phyloP scores from a whole-genome alignment of 2,329 filamentous ascomycete genomes.

The Ascochyta koolunga region DNA sequence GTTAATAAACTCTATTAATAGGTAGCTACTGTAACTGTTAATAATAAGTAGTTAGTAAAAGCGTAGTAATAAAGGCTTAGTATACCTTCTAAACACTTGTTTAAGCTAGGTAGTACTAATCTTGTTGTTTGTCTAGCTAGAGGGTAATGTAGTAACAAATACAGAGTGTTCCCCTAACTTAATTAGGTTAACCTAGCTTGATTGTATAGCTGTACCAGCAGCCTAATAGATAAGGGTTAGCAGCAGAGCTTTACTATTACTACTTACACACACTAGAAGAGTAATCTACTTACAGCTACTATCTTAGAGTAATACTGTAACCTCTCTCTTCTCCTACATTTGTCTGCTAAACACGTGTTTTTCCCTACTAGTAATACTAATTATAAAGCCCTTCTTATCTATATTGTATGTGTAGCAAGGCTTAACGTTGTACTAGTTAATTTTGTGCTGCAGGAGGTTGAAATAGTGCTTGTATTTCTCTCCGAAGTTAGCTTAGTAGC shows the following conservation, averaged over 20 bases:
- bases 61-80: background rate
- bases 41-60: conserved; percentile 7
- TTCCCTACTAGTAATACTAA: background rate
- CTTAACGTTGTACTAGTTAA: background rate
- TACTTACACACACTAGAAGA: background rate
- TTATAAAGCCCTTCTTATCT: no score
- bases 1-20: conserved; percentile 11
- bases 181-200: no score
- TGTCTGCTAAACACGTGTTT: no score
- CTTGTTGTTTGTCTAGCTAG: no score
- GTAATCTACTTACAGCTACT: background rate
- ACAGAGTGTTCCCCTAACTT: background rate
- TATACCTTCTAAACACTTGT: background rate
- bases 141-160: background rate
- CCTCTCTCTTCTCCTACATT: background rate
- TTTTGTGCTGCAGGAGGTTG: background rate
- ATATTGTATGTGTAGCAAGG: background rate
- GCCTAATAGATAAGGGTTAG: background rate
- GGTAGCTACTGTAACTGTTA: conserved; percentile 4
- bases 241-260: background rate
- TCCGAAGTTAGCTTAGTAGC: conserved; percentile 26
- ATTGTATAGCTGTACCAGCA: background rate
- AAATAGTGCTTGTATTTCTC: no score
- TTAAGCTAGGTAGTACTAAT: background rate
- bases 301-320: background rate